Conservation (phyloP, 2,329 filamentous ascomycete genomes). For the Aspergillus awamori region DNA sequence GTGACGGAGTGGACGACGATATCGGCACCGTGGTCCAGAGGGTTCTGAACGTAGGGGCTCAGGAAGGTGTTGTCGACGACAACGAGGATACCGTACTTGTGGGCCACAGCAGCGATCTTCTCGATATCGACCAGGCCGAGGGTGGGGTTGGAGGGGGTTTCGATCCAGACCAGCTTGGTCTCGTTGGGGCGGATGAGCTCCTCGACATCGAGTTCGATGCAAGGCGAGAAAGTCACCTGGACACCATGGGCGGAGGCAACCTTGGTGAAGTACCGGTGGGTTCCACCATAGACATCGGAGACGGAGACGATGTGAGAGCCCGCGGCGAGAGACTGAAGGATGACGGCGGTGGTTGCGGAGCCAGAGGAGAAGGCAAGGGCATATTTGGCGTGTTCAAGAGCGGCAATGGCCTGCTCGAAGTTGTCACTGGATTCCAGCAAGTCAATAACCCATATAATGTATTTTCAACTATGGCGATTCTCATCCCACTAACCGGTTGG, state of each 20-base stretch:
- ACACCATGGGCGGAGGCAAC: constrained; percentile 94
- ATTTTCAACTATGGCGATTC: not conserved
- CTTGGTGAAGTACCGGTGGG: constrained; percentile 98
- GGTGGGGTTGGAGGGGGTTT: constrained; percentile 92
- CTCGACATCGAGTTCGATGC: constrained; percentile 84
- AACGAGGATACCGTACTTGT: constrained; percentile 85
- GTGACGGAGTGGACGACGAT: constrained; percentile 97
- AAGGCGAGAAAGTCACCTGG: constrained; percentile 88
- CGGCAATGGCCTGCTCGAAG: constrained; percentile 89
- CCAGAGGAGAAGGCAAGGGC: constrained; percentile 94
- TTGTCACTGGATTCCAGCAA: constrained; percentile 62
- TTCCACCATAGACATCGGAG: constrained; percentile 96
- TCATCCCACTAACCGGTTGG: constrained; percentile 64
- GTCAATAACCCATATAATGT: constrained; percentile 12
- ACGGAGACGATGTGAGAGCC: constrained; percentile 95
- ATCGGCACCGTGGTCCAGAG: constrained; percentile 90
- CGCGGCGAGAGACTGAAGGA: constrained; percentile 87
- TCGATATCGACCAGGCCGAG: constrained; percentile 90
- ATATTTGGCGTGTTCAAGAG: constrained; percentile 88
- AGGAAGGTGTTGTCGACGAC: constrained; percentile 99
- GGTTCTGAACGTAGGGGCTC: constrained; percentile 95
- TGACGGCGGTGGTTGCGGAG: constrained; percentile 87
- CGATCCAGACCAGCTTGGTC: constrained; percentile 97
- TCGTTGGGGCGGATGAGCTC: constrained; percentile 77
- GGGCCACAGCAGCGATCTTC: constrained; percentile 78